Evolutionary conservation across 2,329 filamentous ascomycete species (phyloP), one percentile per base, ranked within the genome.

Genomic region (Tolypocladium ovalisporum): DNA sequence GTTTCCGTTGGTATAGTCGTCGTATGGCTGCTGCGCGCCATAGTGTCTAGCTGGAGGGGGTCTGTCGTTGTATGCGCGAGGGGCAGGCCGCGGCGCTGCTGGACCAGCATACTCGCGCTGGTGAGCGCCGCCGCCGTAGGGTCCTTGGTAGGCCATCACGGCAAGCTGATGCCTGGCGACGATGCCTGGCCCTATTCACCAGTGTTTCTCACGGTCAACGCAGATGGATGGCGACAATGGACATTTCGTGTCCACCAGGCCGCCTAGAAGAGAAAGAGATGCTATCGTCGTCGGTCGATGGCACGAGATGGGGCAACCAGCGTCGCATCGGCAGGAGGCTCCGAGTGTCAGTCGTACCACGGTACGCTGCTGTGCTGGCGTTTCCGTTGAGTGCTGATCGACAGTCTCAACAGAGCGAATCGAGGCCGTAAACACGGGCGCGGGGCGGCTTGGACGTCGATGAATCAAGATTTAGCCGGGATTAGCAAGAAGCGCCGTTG

Each of bases 71-170:
- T 65, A 65, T 63, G 69, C 65, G 73, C 74, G 73, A 42, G 73
- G 72, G 52, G 63, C 66, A 53, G 72, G 70, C 56, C 75, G 70
- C 56, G 74, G 75, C 51, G 73, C 72, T 55, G 73, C 75, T 36
- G 72, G 74, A 40, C 76, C 77, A 60, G 71, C 73, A 64, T 81
- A 80, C n/a, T 75, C 74, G 58, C 76, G 75, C 64, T 79, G 75
- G 51, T 64, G 71, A 57, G 72, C 71, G 59, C 63, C 60, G 13
- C 58, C 63, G 27, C 62, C 61, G 54, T 78, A 80, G 60, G 71
- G 75, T 60, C 72, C 74, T 60, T 80, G 75, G 65, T 81, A 81
- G 52, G 79, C 76, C 80, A 83, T 83, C 19, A 36, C 36, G 4
- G 55, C 34, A 29, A 19, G 42, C 27, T 19, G 36, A 13, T 52